These are phyloP conservation scores for Verticillium klebahnii DNA, from an alignment of 2,329 filamentous ascomycete genomes.

Conservation along the genomic window DNA sequence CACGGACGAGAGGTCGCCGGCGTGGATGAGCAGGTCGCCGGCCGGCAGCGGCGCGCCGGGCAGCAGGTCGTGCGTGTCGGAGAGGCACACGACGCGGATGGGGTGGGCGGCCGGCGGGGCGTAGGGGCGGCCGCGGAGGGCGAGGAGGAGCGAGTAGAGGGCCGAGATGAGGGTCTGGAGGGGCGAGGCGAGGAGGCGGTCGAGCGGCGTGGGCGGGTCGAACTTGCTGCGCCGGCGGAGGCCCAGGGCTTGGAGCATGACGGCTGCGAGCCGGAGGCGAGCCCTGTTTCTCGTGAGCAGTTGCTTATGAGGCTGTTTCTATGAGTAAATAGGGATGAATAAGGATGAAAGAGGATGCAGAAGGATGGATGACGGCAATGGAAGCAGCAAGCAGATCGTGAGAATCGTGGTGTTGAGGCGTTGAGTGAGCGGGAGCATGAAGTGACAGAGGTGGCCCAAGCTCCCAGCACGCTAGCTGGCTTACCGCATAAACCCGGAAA, in stretches of 20 bases:
- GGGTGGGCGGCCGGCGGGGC: conserved; percentile 48
- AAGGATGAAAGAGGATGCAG: no score
- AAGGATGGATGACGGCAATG: no score
- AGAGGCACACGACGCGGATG: conserved; percentile 80
- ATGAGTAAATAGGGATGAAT: neutral
- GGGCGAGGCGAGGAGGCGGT: conserved; percentile 64
- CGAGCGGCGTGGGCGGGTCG: conserved; percentile 49
- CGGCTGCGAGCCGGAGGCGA: conserved; percentile 27
- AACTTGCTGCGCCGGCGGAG: conserved; percentile 43
- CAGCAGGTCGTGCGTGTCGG: conserved; percentile 75
- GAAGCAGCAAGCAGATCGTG: no score
- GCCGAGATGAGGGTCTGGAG: conserved; percentile 58
- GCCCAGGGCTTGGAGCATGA: conserved; percentile 37
- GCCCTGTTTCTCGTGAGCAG: neutral
- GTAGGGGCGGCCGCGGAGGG: conserved; percentile 63
- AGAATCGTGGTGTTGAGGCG: no score
- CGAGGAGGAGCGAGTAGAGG: conserved; percentile 60
- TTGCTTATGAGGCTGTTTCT: no score
- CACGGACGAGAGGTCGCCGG: conserved; percentile 74
- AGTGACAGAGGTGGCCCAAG: no score
- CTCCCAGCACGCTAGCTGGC: no score
- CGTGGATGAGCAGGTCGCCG: conserved; percentile 85
- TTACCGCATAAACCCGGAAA: no score
- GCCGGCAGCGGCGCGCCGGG: conserved; percentile 54
- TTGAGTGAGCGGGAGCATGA: no score